Conservation (phyloP, 208 protist species). For the Novymonas esmeraldas region DNA sequence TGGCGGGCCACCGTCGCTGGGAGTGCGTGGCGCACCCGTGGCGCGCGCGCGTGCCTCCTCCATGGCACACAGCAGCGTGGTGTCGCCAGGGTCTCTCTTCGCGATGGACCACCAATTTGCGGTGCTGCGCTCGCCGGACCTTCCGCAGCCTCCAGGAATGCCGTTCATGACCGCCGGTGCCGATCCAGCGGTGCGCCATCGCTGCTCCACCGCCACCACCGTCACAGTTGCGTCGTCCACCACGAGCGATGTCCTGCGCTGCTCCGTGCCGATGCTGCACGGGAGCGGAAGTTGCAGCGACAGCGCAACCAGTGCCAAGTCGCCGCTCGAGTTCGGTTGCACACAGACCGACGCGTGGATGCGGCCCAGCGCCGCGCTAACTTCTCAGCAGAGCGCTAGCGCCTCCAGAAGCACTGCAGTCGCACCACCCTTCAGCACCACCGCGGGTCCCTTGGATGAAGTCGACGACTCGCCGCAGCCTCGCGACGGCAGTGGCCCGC, state of each 20-base stretch:
- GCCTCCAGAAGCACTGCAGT: slow-evolving; percentile 4
- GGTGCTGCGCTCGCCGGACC: slow-evolving; percentile 8
- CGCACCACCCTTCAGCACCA: background rate
- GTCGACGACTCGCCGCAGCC: slow-evolving; percentile 1
- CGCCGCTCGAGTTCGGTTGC: background rate
- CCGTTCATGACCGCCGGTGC: background rate
- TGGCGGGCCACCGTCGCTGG: background rate
- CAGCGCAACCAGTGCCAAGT: background rate
- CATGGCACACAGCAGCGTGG: background rate
- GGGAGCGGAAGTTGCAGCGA: background rate
- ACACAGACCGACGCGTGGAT: background rate
- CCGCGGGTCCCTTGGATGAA: too few species aligned
- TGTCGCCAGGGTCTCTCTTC: background rate
- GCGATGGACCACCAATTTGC: background rate
- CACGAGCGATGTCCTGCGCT: background rate
- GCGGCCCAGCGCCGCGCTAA: background rate
- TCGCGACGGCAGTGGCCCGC: background rate
- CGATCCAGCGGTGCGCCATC: background rate
- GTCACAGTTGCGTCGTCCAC: slow-evolving; percentile 13
- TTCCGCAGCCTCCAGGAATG: background rate
- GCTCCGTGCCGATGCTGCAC: background rate
- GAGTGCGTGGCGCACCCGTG: background rate
- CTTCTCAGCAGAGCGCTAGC: background rate
- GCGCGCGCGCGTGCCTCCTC: background rate
- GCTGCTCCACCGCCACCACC: slow-evolving; percentile 1